A percentile compares a stretch with the other conserved stretches of the same genome.
These are phyloP conservation scores for Diphasiastrum complanatum DNA, from an alignment of 83 land plant species.

Conservation along the genomic window DNA sequence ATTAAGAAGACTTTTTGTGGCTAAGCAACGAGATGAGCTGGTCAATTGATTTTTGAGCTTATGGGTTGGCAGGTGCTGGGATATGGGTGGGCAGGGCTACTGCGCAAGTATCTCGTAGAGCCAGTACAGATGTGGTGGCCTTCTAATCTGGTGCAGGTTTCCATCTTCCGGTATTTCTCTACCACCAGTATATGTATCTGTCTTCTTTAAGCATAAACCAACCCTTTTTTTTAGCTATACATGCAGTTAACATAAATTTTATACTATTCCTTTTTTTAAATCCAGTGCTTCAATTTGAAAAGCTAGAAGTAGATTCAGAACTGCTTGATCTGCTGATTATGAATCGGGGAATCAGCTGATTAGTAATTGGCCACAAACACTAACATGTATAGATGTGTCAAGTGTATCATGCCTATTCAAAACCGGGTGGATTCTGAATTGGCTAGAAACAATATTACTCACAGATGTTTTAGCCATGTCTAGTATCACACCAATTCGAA, in stretches of 20 bases:
- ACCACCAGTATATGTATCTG: not conserved
- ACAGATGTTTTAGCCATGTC: too few relatives aligned
- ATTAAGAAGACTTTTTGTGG: not conserved
- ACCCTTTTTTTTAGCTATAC: not conserved
- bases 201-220: not conserved
- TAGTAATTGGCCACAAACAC: too few relatives aligned
- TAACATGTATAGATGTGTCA: too few relatives aligned
- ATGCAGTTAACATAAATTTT: not conserved
- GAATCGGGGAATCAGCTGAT: too few relatives aligned
- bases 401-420: too few relatives aligned
- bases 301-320: too few relatives aligned
- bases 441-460: too few relatives aligned
- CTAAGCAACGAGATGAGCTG: not conserved
- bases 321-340: too few relatives aligned
- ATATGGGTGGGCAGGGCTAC: slow-evolving; percentile 21
- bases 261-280: too few relatives aligned
- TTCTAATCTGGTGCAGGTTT: slow-evolving; percentile 15
- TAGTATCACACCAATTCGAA: too few relatives aligned
- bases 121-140: slow-evolving; percentile 27
- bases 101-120: slow-evolving; percentile 12
- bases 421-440: too few relatives aligned
- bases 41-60: not conserved
- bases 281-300: too few relatives aligned
- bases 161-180: slow-evolving; percentile 12
- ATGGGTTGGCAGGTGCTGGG: slow-evolving; percentile 15